Percentiles rank a stretch among this genome's conserved stretches.
Conservation (phyloP, 2,329 filamentous ascomycete species). For the Cercospora beticola region DNA sequence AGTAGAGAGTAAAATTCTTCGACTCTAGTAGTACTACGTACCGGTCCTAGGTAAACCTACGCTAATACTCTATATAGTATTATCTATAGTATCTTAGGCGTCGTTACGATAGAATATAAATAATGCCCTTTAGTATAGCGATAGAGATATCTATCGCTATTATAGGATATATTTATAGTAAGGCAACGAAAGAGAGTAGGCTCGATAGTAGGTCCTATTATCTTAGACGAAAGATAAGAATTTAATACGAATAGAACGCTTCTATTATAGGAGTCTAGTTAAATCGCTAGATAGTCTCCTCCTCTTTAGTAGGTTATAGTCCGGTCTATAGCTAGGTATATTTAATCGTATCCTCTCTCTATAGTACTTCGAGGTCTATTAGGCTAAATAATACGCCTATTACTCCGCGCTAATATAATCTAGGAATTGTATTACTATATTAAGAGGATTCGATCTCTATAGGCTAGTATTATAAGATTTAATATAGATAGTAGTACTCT, state of each 20-base stretch:
- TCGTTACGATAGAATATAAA: neutral
- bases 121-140: neutral
- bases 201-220: neutral
- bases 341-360: neutral
- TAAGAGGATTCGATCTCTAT: neutral
- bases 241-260: neutral
- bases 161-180: neutral
- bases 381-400: neutral
- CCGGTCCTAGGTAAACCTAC: neutral
- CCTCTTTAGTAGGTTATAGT: neutral
- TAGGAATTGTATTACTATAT: neutral
- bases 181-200: neutral
- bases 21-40: neutral
- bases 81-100: neutral
- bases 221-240: neutral
- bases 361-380: neutral
- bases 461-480: neutral
- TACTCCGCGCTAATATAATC: neutral
- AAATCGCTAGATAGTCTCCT: neutral
- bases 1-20: slow-evolving; percentile 3
- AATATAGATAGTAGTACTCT: neutral
- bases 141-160: neutral
- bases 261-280: neutral
- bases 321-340: neutral
- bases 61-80: neutral